Conservation (phyloP, 1,139 yeast genomes). For the Yamadazyma sp. region DNA sequence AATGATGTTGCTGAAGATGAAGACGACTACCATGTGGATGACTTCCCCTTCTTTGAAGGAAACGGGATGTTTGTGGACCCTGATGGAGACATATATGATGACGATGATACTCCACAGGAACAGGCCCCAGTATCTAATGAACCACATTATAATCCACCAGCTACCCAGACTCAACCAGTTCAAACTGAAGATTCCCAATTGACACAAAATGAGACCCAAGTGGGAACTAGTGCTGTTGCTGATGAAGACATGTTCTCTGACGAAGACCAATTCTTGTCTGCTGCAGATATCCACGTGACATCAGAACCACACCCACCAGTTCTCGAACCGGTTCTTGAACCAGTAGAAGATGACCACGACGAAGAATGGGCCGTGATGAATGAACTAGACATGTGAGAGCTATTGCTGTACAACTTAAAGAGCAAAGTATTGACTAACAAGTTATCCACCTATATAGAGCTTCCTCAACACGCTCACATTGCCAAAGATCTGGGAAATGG, state of each 20-base stretch:
- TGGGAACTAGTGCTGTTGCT: no score
- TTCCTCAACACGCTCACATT: conserved; percentile 41
- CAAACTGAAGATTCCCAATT: background rate
- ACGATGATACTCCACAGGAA: background rate
- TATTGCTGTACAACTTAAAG: no score
- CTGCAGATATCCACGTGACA: conserved; percentile 4
- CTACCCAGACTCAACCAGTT: background rate
- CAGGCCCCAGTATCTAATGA: background rate
- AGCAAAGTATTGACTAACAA: no score
- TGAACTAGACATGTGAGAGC: conserved; percentile 30
- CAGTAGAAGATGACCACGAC: conserved; percentile 21
- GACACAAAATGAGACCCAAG: background rate
- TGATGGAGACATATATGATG: conserved; percentile 20
- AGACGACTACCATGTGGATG: conserved; percentile 18
- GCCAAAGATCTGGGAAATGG: conserved; percentile 47
- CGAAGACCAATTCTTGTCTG: conserved; percentile 10
- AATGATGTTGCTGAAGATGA: conserved; percentile 15
- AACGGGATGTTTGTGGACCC: conserved; percentile 25
- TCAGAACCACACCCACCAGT: conserved; percentile 3
- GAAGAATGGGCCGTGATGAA: conserved; percentile 40
- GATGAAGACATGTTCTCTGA: conserved; percentile 12
- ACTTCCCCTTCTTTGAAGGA: conserved; percentile 33
- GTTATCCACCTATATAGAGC: conserved; percentile 28
- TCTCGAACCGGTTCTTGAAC: conserved; percentile 1
- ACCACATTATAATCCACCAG: background rate